Base-by-base conservation (phyloP, 2,329 filamentous ascomycete species). In the Epichloe hybrida region DNA sequence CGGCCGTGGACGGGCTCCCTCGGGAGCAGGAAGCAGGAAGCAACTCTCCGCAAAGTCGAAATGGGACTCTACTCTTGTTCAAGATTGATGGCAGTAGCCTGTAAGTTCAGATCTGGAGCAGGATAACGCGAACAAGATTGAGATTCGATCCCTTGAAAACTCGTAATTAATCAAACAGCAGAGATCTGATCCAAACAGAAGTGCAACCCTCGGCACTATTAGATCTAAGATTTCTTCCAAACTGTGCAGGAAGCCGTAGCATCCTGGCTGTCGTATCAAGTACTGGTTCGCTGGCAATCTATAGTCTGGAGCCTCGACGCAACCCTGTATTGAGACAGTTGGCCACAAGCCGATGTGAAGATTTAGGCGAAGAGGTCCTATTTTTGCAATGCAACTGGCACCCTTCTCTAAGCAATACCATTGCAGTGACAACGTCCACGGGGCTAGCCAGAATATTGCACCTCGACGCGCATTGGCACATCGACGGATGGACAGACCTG, bases 141-240 rank as follows among this genome's bases (percentile, higher is more conserved):
- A 47, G 35, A 44, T 43, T 3, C n/a, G 5, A 31, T 36, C 20
- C 31, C 37, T 40, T 41, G 41, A 11, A 9, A 9, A 13, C n/a
- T 39, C 13, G 23, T 17, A 17, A 34, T 46, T 51, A 31, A 51
- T 40, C 27, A 3, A 17, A 21, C 21, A 12, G 49, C 43, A 57
- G 56, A 34, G 43, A 36, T 31, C 46, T 50, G 51, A 60, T 83
- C 4, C 79, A 87, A 61, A 83, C 76, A 1, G 55, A 83, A 4
- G 60, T 70, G 5, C 80, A 86, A 21, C 76, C 81, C 4, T 88
- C 82, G 49, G 90, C 88, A 5, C 76, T 96, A 31, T 76, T 96
- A 49, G 90, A 96, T 63, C 71, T 96, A 34, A 87, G 90, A 58
- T 97, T 96, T 65, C 80, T 83, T 53, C 79, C 77, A 13, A 42